phyloP scores from a whole-genome alignment of 306 rosid species.

The Biancaea sappan region DNA sequence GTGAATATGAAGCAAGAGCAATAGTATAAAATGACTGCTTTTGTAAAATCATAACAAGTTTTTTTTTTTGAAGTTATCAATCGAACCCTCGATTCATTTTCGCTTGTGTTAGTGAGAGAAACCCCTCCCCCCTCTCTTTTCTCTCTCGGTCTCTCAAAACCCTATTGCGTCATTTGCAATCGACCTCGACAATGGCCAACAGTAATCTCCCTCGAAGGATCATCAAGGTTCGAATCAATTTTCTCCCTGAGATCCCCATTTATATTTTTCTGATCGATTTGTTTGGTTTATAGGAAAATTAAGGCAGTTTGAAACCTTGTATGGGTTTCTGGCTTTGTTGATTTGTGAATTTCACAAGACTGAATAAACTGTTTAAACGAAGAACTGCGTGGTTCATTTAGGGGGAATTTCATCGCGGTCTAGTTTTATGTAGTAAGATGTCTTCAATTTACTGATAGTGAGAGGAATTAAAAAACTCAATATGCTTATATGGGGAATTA shows the following conservation, averaged over 20 bases:
- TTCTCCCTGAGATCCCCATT: conserved; percentile 38
- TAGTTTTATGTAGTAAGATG: neutral
- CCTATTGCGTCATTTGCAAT: conserved; percentile 64
- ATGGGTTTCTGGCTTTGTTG: neutral
- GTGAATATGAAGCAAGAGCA: too few species aligned
- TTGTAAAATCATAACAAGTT: neutral
- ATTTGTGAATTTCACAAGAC: neutral
- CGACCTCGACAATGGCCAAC: conserved; percentile 75
- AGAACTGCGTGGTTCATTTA: neutral
- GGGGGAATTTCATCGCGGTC: neutral
- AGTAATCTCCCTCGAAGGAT: conserved; percentile 94
- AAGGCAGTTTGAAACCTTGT: neutral
- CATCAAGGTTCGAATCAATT: conserved; percentile 55
- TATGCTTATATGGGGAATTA: neutral
- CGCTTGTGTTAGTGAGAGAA: conserved; percentile 24
- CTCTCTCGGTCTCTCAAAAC: conserved; percentile 43
- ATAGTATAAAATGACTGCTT: neutral
- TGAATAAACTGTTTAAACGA: neutral
- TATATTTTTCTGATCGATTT: conserved; percentile 40
- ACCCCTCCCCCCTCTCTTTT: too few species aligned
- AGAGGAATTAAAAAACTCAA: neutral
- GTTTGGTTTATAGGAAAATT: conserved; percentile 12
- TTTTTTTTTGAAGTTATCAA: neutral
- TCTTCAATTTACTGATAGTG: neutral
- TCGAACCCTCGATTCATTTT: neutral